phyloP scores from a whole-genome alignment of 768 basidiomycete species.

The Strobilomyces confusus region DNA sequence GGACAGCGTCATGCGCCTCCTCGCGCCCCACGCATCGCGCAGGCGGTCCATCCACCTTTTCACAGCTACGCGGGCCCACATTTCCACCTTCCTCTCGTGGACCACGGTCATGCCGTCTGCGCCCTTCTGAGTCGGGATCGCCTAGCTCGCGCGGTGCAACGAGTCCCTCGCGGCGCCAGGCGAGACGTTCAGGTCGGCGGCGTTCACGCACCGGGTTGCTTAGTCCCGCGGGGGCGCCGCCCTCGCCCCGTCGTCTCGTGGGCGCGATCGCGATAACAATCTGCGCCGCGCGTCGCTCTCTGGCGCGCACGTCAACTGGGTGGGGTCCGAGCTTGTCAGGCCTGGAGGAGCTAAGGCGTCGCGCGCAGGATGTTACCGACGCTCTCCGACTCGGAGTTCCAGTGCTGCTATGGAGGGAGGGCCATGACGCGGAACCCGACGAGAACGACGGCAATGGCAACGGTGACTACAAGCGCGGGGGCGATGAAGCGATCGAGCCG shows the following conservation, averaged over 20 bases:
- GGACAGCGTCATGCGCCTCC: constrained; percentile 41
- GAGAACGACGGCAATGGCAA: too few species aligned
- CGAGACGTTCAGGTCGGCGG: constrained; percentile 41
- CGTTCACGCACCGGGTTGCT: constrained; percentile 36
- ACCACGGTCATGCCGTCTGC: constrained; percentile 32
- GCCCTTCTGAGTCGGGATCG: constrained; percentile 36
- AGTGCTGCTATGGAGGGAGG: too few species aligned
- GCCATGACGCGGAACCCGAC: too few species aligned
- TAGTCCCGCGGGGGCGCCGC: constrained; percentile 38
- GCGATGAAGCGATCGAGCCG: too few species aligned
- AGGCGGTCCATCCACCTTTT: constrained; percentile 49
- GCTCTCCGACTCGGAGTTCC: constrained; percentile 44
- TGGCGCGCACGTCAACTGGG: constrained; percentile 60
- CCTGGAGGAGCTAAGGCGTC: constrained; percentile 52
- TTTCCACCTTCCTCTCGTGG: constrained; percentile 46
- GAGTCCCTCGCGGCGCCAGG: constrained; percentile 48
- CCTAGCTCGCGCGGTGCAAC: constrained; percentile 54
- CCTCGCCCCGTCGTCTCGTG: constrained; percentile 23
- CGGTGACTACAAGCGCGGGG: too few species aligned
- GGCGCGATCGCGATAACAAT: too few species aligned
- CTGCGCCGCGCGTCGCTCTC: constrained; percentile 44
- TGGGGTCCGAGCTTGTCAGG: constrained; percentile 35
- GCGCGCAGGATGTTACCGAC: constrained; percentile 51
- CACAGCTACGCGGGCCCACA: constrained; percentile 58
- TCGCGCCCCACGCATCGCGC: constrained; percentile 42